These are phyloP conservation scores for Straminergon stramineum DNA, from an alignment of 225 moss, liverwort and hornwort genomes.

Conservation along the genomic window DNA sequence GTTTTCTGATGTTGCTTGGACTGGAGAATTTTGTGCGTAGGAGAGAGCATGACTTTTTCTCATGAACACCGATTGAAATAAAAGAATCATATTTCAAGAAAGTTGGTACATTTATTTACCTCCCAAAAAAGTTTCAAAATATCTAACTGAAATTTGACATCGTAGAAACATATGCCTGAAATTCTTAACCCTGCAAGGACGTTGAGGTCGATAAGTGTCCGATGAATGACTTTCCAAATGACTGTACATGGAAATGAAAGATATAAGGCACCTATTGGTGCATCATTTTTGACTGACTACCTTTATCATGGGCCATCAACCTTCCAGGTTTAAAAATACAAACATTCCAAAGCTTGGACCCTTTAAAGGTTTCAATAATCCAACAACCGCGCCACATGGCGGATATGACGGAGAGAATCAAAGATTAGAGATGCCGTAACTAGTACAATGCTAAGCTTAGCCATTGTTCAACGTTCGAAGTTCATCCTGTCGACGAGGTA, in stretches of 20 bases:
- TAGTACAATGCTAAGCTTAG: not conserved
- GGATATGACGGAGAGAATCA: no score
- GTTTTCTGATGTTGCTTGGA: not conserved
- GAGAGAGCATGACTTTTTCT: not conserved
- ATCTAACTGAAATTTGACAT: not conserved
- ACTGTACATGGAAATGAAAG: not conserved
- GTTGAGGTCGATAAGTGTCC: not conserved
- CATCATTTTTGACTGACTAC: not conserved
- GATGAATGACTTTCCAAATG: not conserved
- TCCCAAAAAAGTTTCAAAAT: not conserved
- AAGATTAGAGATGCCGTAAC: not conserved
- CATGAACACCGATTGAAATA: not conserved
- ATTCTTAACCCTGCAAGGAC: not conserved
- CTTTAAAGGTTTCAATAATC: not conserved
- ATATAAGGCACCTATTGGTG: not conserved
- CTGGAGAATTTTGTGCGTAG: not conserved
- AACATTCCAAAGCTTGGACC: not conserved
- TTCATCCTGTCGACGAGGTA: not conserved
- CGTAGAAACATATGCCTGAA: accelerated
- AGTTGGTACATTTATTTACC: not conserved
- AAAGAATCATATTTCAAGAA: not conserved
- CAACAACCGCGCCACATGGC: not conserved
- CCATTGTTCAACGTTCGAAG: not conserved
- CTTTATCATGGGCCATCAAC: not conserved
- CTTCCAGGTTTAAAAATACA: not conserved